Percentiles rank a stretch among this genome's conserved stretches.
Evolutionary conservation across 257 asterid species (phyloP).

Genomic region (Hygrophila difformis): DNA sequence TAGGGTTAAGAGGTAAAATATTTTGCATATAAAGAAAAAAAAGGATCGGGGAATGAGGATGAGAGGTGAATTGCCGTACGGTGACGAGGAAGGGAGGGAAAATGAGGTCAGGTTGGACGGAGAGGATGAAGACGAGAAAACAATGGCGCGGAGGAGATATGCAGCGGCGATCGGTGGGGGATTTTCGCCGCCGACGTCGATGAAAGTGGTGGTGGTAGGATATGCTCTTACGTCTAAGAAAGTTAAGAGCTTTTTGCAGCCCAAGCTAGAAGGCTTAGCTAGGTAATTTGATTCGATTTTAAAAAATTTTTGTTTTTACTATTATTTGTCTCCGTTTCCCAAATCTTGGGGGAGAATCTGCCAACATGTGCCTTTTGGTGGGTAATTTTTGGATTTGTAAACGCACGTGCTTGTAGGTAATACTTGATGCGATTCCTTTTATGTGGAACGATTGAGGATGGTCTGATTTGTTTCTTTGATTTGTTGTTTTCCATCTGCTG

Average conservation of each 20-base stretch:
- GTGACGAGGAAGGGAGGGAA: conserved; percentile 7
- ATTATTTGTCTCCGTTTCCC: background rate
- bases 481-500: background rate
- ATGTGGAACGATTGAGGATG: conserved; percentile 1
- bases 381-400: conserved; percentile 3
- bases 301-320: background rate
- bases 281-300: conserved; percentile 23
- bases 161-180: conserved; percentile 15
- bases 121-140: conserved; percentile 15
- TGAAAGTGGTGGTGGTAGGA: conserved; percentile 37
- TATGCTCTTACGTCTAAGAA: conserved; percentile 68
- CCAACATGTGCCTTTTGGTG: background rate
- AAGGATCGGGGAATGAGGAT: conserved; percentile 17
- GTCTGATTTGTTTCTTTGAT: background rate
- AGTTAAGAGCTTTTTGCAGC: conserved; percentile 58
- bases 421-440: conserved; percentile 6
- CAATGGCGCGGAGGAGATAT: conserved; percentile 19
- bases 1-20: no score
- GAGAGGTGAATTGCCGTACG: conserved; percentile 17
- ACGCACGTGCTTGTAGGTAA: background rate
- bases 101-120: conserved; percentile 20
- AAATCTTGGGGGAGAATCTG: background rate
- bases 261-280: conserved; percentile 55
- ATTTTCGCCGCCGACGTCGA: conserved; percentile 2
- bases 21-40: no score